Evolutionary conservation across 805 yeast genomes (phyloP).

Genomic region (Spathaspora girioi): DNA sequence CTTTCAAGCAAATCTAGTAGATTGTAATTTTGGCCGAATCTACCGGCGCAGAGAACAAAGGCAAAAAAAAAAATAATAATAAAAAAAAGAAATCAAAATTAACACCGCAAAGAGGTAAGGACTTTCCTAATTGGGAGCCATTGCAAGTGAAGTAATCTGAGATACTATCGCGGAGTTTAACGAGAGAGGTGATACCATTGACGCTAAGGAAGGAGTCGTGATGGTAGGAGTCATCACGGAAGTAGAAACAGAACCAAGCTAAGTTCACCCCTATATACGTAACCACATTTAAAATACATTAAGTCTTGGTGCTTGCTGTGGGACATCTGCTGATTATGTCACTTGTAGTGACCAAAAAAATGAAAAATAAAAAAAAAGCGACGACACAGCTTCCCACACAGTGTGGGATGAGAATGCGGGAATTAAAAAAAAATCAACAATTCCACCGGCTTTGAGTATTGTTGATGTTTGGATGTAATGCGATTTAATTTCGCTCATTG

Average conservation of each 20-base stretch:
- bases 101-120: background rate
- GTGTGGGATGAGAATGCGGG: background rate
- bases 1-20: background rate
- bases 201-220: background rate
- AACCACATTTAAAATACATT: no score
- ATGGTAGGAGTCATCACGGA: background rate
- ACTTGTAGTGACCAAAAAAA: background rate
- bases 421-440: background rate
- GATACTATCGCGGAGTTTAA: background rate
- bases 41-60: background rate
- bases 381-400: background rate
- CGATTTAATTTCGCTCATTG: background rate
- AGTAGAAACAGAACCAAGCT: background rate
- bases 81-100: background rate
- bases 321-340: background rate
- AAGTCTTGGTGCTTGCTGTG: background rate
- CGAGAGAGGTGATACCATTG: background rate
- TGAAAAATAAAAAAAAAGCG: background rate
- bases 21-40: background rate
- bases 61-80: background rate
- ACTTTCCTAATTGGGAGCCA: background rate
- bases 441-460: background rate
- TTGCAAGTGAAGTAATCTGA: background rate
- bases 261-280: no score
- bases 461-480: conserved; percentile 1